Evolutionary conservation across 768 basidiomycete species (phyloP), one percentile per base, ranked within the genome.

Genomic region (Omphalotus guepiniiformis): DNA sequence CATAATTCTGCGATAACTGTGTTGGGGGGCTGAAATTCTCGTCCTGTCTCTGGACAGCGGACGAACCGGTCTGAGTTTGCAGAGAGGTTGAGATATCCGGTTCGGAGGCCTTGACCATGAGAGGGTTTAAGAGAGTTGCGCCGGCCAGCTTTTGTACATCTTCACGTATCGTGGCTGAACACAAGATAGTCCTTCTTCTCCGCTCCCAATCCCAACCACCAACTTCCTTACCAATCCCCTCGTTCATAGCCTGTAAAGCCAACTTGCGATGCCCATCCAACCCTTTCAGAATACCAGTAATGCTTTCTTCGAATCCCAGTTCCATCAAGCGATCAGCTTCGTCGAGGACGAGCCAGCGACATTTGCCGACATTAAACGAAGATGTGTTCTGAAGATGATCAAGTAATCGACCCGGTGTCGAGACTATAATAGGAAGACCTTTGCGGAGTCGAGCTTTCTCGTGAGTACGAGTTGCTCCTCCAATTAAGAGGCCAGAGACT

Each of bases 271-370:
- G 78, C 0, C 92, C 93, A 49, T 97, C 93, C 18, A 99, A 64
- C 8, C 87, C 85, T 58, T 85, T 79, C 28, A 98, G 69, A 53
- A 98, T 96, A 1, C 91, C 93, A 47, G 78, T 80, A 57, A 99
- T 88, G 0, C 93, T 91, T 60, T 98, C 93, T 63, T 96, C 94
- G 53, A 99, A 99, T 0, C 96, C 96, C 35, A 98, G 80, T 53
- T 98, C 94, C 94, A 98, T 98, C 42, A 99, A 70, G 34, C 93
- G 76, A 66, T 99, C 96, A 5, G 95, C 94, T 70, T 99, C 96
- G 61, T 99, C 96, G 21, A 98, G 80, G 7, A 99, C 84, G 25
- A 99, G 75, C 93, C 95, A 99, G 39, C 90, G 81, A 62, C 90
- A 91, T 68, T 94, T 95, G 43, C 87, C 93, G 47, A 94, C 79